Percentiles rank a stretch among this genome's conserved stretches.
phyloP scores from a whole-genome alignment of 2,329 filamentous ascomycete genomes.

The Teratosphaeria destructans region DNA sequence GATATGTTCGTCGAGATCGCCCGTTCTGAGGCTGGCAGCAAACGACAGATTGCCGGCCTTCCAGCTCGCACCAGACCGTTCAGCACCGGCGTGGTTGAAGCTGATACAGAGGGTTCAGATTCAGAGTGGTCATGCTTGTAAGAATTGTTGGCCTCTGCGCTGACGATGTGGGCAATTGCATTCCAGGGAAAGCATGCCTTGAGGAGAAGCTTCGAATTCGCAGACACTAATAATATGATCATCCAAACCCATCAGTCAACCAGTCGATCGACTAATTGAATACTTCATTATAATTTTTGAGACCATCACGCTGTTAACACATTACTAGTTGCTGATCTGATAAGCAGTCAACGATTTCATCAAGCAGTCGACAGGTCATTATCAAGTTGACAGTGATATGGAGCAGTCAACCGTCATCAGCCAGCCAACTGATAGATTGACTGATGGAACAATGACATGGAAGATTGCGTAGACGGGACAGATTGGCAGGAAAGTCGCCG shows the following conservation, averaged over 20 bases:
- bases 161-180: background rate
- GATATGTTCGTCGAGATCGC: constrained; percentile 7
- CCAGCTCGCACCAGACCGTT: background rate
- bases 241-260: background rate
- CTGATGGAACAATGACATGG: too few relatives aligned
- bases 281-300: too few relatives aligned
- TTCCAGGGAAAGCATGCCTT: background rate
- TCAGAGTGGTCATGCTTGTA: background rate
- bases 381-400: too few relatives aligned
- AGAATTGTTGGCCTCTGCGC: background rate
- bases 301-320: too few relatives aligned
- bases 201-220: background rate
- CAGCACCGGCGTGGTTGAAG: background rate
- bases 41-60: background rate
- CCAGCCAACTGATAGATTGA: too few relatives aligned
- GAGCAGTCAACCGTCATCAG: too few relatives aligned
- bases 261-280: too few relatives aligned
- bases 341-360: too few relatives aligned
- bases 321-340: too few relatives aligned
- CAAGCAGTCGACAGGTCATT: too few relatives aligned
- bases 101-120: background rate
- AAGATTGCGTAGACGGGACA: too few relatives aligned
- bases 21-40: background rate
- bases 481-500: too few relatives aligned
- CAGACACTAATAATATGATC: background rate